Conservation (phyloP, 345 rosid genomes). For the Corchorus capsularis region DNA sequence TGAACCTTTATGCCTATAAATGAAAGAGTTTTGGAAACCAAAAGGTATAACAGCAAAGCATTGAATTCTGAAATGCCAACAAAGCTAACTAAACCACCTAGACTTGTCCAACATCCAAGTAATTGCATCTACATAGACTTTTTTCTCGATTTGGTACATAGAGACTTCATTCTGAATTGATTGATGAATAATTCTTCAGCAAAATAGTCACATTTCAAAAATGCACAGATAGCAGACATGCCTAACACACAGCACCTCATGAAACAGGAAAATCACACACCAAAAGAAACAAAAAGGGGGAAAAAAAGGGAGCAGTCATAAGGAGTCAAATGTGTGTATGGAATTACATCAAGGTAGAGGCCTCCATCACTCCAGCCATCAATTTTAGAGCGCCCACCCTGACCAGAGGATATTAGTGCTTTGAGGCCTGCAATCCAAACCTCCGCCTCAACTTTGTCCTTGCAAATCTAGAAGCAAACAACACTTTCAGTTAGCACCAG, state of each 20-base stretch:
- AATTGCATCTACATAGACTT: neutral
- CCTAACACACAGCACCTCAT: neutral
- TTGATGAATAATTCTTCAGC: neutral
- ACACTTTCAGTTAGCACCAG: slow-evolving; percentile 20
- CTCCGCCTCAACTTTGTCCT: slow-evolving; percentile 96
- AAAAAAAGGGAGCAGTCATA: neutral
- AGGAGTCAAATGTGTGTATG: slow-evolving; percentile 20
- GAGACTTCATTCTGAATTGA: neutral
- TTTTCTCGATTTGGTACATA: no score
- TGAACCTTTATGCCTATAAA: neutral
- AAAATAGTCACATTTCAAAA: neutral
- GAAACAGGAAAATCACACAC: slow-evolving; percentile 9
- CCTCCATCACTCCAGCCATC: slow-evolving; percentile 95
- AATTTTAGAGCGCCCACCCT: slow-evolving; percentile 89
- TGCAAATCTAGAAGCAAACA: slow-evolving; percentile 64
- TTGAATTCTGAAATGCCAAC: neutral
- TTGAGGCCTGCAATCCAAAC: slow-evolving; percentile 88
- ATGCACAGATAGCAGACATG: neutral
- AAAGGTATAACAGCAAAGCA: neutral
- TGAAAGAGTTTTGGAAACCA: neutral
- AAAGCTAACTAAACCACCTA: neutral
- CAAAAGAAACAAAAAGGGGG: no score
- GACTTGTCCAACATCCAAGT: neutral
- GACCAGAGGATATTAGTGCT: slow-evolving; percentile 71
- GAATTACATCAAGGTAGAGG: slow-evolving; percentile 75